A percentile compares a stretch with the other conserved stretches of the same genome.
These are phyloP conservation scores for Picochlorum sp. DNA, from an alignment of 139 green algal species.

Conservation along the genomic window DNA sequence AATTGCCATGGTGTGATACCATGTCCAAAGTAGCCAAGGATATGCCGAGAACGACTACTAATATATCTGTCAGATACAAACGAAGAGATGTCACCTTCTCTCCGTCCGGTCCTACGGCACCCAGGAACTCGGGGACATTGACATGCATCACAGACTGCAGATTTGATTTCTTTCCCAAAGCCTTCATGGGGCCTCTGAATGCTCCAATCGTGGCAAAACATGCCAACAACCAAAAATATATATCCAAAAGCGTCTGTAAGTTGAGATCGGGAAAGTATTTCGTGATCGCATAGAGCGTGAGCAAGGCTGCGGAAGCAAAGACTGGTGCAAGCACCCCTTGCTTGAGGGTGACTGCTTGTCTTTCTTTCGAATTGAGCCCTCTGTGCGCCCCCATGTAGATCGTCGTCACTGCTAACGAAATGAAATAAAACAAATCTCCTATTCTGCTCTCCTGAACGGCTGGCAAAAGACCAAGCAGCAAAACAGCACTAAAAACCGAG, in stretches of 20 bases:
- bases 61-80: constrained; percentile 25
- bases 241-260: constrained; percentile 53
- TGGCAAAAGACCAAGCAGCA: constrained; percentile 27
- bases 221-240: constrained; percentile 80
- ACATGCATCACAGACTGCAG: constrained; percentile 19
- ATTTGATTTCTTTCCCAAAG: constrained; percentile 13
- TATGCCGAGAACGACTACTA: constrained; percentile 28
- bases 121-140: constrained; percentile 34
- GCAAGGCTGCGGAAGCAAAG: constrained; percentile 50
- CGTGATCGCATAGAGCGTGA: constrained; percentile 65
- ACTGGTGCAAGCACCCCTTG: constrained; percentile 64
- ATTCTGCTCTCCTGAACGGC: constrained; percentile 9
- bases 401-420: constrained; percentile 55
- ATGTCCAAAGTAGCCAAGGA: constrained; percentile 39
- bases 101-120: constrained; percentile 38
- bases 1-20: constrained; percentile 50
- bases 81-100: constrained; percentile 17
- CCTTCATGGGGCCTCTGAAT: constrained; percentile 28
- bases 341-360: constrained; percentile 60
- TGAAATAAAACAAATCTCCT: constrained; percentile 52
- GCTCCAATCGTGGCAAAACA: constrained; percentile 42
- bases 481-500: constrained; percentile 27
- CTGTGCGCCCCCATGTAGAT: constrained; percentile 80
- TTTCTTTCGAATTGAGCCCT: constrained; percentile 42
- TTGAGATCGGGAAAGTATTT: constrained; percentile 66